These are phyloP conservation scores for Podospora pseudoanserina DNA, from an alignment of 495 filamentous ascomycete species.

Conservation along the genomic window DNA sequence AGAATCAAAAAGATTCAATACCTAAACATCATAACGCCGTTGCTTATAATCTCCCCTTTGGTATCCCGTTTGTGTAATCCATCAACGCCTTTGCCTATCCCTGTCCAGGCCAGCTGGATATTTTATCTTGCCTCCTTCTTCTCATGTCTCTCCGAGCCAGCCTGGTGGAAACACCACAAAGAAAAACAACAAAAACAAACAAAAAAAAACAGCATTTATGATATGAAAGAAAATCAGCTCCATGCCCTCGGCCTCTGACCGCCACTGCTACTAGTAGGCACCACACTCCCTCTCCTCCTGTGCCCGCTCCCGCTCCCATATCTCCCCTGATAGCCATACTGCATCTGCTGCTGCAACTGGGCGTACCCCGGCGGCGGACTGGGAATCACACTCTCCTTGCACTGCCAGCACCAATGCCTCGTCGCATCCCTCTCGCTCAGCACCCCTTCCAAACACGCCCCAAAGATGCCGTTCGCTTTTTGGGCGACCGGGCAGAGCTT, in stretches of 20 bases:
- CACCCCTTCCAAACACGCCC: slow-evolving; percentile 36
- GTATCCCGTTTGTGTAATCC: background rate
- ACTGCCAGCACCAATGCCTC: slow-evolving; percentile 40
- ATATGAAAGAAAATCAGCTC: background rate
- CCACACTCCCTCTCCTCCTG: background rate
- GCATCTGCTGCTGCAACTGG: background rate
- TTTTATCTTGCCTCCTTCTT: background rate
- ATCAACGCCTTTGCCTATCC: background rate
- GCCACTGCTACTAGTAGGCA: background rate
- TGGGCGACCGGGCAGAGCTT: slow-evolving; percentile 33
- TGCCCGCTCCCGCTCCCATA: background rate
- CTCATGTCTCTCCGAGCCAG: background rate
- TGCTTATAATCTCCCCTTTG: background rate
- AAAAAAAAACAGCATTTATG: background rate
- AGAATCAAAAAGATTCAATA: background rate
- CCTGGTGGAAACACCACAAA: no score
- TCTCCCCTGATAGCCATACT: background rate
- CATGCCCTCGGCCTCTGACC: background rate
- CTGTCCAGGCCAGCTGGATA: background rate
- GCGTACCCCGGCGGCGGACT: background rate
- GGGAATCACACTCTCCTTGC: slow-evolving; percentile 28
- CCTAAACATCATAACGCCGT: background rate
- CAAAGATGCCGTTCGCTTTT: slow-evolving; percentile 31
- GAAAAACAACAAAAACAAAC: background rate
- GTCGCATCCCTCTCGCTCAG: slow-evolving; percentile 30